Conservation (phyloP, 116 monocot species). For the Trichopus zeylanicus region DNA sequence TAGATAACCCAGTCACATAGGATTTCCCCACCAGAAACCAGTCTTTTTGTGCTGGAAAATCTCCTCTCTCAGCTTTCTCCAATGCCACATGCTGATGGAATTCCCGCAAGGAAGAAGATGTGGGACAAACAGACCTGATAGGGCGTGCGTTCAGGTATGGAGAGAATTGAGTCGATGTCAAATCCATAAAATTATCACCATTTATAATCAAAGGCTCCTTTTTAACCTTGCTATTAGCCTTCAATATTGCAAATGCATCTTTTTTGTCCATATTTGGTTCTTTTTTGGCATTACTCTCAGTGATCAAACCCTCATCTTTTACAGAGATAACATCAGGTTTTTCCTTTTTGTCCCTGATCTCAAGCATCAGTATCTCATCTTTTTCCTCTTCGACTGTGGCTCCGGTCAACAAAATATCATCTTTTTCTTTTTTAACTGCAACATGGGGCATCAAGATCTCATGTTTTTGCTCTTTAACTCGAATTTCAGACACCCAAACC, state of each 20-base stretch:
- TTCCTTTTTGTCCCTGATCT: conserved; percentile 13
- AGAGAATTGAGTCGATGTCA: conserved; percentile 24
- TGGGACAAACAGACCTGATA: conserved; percentile 28
- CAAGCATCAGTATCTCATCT: not conserved
- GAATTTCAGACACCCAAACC: not conserved
- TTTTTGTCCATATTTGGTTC: no score
- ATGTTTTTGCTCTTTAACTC: conserved; percentile 2
- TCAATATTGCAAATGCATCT: no score
- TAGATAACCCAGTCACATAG: conserved; percentile 53
- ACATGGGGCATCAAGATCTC: not conserved
- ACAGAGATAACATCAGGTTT: conserved; percentile 3
- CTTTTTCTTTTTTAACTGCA: conserved; percentile 8
- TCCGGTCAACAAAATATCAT: no score
- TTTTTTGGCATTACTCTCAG: no score
- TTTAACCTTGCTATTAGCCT: conserved; percentile 1
- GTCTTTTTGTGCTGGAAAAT: conserved; percentile 52
- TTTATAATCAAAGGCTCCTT: conserved; percentile 1
- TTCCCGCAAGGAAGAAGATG: conserved; percentile 5
- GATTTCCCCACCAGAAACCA: conserved; percentile 76
- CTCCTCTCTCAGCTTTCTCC: conserved; percentile 29
- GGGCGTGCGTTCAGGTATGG: conserved; percentile 51
- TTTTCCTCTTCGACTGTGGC: no score
- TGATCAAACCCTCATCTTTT: no score
- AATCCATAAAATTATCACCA: not conserved
- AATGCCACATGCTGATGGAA: not conserved